Percentiles rank a stretch among this genome's conserved stretches.
Evolutionary conservation across 495 filamentous ascomycete species (phyloP).

Genomic region (Lasiosphaeris hirsuta): DNA sequence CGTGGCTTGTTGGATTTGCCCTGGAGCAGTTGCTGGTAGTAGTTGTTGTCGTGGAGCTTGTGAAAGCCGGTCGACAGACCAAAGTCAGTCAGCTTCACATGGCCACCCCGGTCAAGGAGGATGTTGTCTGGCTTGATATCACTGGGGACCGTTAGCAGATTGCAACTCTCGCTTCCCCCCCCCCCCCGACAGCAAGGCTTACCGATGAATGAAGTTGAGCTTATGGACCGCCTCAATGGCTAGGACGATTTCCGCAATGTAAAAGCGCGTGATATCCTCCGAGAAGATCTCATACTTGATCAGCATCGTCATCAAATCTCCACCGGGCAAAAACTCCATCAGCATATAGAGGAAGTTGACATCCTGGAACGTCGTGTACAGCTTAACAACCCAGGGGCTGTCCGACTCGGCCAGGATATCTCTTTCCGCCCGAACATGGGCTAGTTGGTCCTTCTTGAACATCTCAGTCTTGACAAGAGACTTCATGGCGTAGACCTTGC

Average conservation of each 20-base stretch:
- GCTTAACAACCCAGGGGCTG: conserved; percentile 97
- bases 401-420: conserved; percentile 98
- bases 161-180: no score
- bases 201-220: conserved; percentile 98
- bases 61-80: conserved; percentile 97
- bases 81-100: conserved; percentile 98
- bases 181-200: conserved; percentile 12
- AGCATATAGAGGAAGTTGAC: conserved; percentile 93
- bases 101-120: conserved; percentile 87
- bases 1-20: conserved; percentile 69
- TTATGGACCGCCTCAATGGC: conserved; percentile 98
- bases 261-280: conserved; percentile 97
- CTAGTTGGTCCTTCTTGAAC: conserved; percentile 99
- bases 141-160: conserved; percentile 42
- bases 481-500: conserved; percentile 97
- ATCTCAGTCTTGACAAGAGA: conserved; percentile 97
- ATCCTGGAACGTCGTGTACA: conserved; percentile 97
- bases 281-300: conserved; percentile 99
- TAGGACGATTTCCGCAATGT: conserved; percentile 97
- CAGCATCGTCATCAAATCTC: conserved; percentile 99
- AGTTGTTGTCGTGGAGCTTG: conserved; percentile 94
- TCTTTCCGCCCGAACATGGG: conserved; percentile 96
- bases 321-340: conserved; percentile 98
- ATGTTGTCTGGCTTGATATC: conserved; percentile 99
- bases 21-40: conserved; percentile 95